phyloP scores from a whole-genome alignment of 2,329 filamentous ascomycete species.

The Juglanconis oblonga region DNA sequence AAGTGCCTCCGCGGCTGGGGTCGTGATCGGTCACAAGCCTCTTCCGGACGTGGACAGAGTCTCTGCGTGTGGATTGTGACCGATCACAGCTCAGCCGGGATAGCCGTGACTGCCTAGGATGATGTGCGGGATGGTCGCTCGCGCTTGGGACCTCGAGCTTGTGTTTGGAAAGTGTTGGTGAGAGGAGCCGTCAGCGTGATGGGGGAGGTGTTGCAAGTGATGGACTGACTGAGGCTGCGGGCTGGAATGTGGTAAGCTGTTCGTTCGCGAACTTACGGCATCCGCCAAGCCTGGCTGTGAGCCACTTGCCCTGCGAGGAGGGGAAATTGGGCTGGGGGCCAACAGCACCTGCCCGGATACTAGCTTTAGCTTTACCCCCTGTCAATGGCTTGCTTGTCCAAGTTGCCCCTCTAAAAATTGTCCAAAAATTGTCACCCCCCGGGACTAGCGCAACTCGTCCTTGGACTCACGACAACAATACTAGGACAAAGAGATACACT shows the following conservation, averaged over 20 bases:
- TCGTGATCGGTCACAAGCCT: too few species aligned
- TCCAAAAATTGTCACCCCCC: too few species aligned
- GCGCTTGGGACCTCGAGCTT: too few species aligned
- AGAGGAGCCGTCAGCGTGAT: not conserved
- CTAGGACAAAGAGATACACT: not conserved
- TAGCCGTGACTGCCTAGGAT: not conserved
- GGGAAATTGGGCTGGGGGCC: not conserved
- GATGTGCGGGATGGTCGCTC: too few species aligned
- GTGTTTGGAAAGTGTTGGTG: too few species aligned
- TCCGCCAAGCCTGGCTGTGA: not conserved
- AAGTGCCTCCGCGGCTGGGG: too few species aligned
- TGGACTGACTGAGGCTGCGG: not conserved
- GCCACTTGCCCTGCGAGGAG: not conserved
- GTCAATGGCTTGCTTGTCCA: not conserved
- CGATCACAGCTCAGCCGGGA: not conserved
- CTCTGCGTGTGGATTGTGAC: not conserved
- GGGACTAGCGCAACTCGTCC: too few species aligned
- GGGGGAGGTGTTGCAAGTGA: not conserved
- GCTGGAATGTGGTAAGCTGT: not conserved
- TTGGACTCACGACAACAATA: too few species aligned
- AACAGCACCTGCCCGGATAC: not conserved
- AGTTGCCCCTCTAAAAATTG: constrained; percentile 9
- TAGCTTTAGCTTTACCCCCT: not conserved
- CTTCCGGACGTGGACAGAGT: not conserved
- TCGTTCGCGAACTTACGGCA: not conserved